Evolutionary conservation across 257 asterid genomes (phyloP).

Genomic region (Gentiana macrophylla): DNA sequence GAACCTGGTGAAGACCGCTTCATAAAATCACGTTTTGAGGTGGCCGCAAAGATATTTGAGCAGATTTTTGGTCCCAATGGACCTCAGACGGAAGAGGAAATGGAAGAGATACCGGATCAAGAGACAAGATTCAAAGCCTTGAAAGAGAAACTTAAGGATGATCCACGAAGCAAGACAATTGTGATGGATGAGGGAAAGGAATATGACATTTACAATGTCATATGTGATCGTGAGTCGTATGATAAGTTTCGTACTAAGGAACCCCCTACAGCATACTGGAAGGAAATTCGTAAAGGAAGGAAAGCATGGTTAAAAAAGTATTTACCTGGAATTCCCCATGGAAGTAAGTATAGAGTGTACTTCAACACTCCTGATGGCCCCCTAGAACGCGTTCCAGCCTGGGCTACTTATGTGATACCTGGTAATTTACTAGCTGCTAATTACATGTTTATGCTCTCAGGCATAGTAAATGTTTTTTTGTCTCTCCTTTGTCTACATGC

Average conservation of each 20-base stretch:
- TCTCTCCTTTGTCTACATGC: too few species aligned
- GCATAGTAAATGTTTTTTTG: too few species aligned
- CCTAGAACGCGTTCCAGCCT: slow-evolving; percentile 95
- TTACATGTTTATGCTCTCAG: slow-evolving; percentile 14
- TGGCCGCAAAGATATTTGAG: slow-evolving; percentile 74
- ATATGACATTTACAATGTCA: slow-evolving; percentile 39
- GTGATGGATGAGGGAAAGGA: slow-evolving; percentile 72
- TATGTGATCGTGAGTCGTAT: slow-evolving; percentile 59
- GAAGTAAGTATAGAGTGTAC: slow-evolving; percentile 86
- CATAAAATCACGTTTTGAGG: slow-evolving; percentile 60
- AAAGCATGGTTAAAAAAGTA: slow-evolving; percentile 89
- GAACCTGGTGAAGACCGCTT: slow-evolving; percentile 97
- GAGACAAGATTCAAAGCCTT: slow-evolving; percentile 76
- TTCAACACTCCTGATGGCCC: slow-evolving; percentile 89
- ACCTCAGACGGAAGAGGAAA: slow-evolving; percentile 89
- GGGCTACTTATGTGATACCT: slow-evolving; percentile 95
- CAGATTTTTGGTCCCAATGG: slow-evolving; percentile 97
- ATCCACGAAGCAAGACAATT: slow-evolving; percentile 77
- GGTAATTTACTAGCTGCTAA: slow-evolving; percentile 36
- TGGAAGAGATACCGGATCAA: slow-evolving; percentile 82
- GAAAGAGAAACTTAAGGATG: slow-evolving; percentile 91
- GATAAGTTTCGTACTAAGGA: slow-evolving; percentile 60
- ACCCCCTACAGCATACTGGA: slow-evolving; percentile 93
- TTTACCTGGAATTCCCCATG: slow-evolving; percentile 79
- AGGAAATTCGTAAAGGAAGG: slow-evolving; percentile 91